Base-by-base conservation (phyloP, 2,329 filamentous ascomycete genomes). In the Bipolaris gigantea region DNA sequence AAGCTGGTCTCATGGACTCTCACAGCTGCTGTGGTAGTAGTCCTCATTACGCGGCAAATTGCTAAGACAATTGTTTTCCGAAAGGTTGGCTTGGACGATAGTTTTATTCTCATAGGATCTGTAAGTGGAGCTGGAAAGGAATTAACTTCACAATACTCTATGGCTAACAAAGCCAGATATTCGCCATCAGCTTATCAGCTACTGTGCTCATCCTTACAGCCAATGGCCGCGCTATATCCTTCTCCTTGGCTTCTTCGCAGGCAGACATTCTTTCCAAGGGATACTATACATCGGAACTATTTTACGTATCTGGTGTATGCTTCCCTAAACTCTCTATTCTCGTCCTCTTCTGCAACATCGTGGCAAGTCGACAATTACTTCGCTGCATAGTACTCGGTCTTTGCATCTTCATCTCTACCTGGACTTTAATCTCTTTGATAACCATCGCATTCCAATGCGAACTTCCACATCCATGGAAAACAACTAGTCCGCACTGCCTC, bases 281-380 rank as follows among this genome's bases (percentile, higher is more conserved):
- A 6, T 62, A 66, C 51, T 73, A 73, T 21, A 65, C 63, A 15
- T 71, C 66, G 19, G 64, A 73, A n/a, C 62, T 72, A n/a, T 47
- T 73, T 8, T 73, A 73, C 56, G 50, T 73, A 10, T 53, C 55
- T 5, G 58, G 67, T 0, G 42, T 73, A 13, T 66, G 68, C 42
- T 69, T 70, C 38, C 59, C 67, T 1, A 73, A 73, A 39, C 55
- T 73, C 0, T 70, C 70, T 0, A 59, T 73, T 3, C 50, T 67
- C 5, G 55, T 69, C 2, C 38, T 67, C 1, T 69, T 71, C 50
- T 66, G 72, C 48, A 65, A 66, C 33, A 36, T 56, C 9, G 60
- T 69, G 10, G 50, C 58, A 6, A 43, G 61, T 3, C 53, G 67
- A 32, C 60, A 56, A 7, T 48, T 36, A 6, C 59, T 69, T 33